phyloP scores from a whole-genome alignment of 805 yeast species.

The Kodamaea nitidulidarum region DNA sequence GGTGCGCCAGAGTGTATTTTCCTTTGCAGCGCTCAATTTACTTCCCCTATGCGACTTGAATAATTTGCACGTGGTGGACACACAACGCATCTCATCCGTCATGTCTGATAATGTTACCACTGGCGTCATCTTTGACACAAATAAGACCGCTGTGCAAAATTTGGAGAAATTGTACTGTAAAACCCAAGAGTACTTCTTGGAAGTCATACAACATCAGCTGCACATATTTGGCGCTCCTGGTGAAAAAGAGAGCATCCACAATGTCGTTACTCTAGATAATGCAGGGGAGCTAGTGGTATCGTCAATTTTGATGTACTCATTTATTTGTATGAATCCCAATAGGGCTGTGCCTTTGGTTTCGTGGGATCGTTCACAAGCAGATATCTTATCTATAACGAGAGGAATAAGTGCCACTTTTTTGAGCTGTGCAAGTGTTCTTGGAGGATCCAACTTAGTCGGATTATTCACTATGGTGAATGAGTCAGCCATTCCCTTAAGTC shows the following conservation, averaged over 20 bases:
- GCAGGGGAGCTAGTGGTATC: slow-evolving; percentile 18
- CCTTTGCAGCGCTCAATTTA: slow-evolving; percentile 23
- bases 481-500: background rate
- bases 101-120: background rate
- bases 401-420: slow-evolving; percentile 14
- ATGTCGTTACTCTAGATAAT: background rate
- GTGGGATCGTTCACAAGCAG: slow-evolving; percentile 17
- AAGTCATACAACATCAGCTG: slow-evolving; percentile 15
- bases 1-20: slow-evolving; percentile 23
- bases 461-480: slow-evolving; percentile 2
- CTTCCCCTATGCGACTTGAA: slow-evolving; percentile 22
- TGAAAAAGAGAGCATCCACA: background rate
- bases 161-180: slow-evolving; percentile 14
- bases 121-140: background rate
- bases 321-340: slow-evolving; percentile 30
- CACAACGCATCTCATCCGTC: background rate
- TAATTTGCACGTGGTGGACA: slow-evolving; percentile 12
- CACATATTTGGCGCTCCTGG: slow-evolving; percentile 5
- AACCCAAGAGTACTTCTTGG: slow-evolving; percentile 23
- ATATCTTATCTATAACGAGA: slow-evolving; percentile 18
- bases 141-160: slow-evolving; percentile 1
- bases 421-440: background rate
- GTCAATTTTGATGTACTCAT: slow-evolving; percentile 24
- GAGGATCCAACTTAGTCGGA: background rate
- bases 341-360: slow-evolving; percentile 26